Conservation (phyloP, 441 rosid genomes). For the Jatropha podagrica region DNA sequence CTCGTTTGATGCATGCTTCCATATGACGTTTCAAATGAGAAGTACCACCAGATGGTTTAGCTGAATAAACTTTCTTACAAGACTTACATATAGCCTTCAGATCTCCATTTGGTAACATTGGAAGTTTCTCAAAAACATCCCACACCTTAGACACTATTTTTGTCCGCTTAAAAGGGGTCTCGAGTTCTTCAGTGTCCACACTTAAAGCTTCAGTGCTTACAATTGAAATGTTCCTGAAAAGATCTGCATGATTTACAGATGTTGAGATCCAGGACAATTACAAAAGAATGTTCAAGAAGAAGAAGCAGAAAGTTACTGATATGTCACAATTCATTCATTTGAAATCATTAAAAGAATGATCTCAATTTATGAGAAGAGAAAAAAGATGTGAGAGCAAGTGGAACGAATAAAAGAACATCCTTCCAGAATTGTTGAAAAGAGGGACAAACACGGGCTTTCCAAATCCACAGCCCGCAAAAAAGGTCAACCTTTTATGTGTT, state of each 20-base stretch:
- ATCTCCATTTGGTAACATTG: background rate
- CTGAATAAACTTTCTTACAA: background rate
- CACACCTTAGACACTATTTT: slow-evolving; percentile 4
- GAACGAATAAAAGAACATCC: background rate
- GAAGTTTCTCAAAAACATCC: slow-evolving; percentile 4
- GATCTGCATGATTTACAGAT: background rate
- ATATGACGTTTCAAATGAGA: background rate
- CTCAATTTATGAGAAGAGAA: too few species aligned
- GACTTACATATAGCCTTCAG: background rate
- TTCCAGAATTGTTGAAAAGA: background rate
- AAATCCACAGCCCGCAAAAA: too few species aligned
- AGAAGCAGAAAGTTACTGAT: background rate
- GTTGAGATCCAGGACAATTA: background rate
- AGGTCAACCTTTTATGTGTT: too few species aligned
- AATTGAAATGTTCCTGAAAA: background rate
- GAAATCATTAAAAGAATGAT: background rate
- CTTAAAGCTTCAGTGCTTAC: background rate
- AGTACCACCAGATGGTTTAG: slow-evolving; percentile 5
- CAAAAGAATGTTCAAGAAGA: background rate
- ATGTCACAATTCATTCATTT: background rate
- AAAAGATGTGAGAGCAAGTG: background rate
- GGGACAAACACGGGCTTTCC: background rate
- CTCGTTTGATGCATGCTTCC: background rate
- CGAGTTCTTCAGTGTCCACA: background rate
- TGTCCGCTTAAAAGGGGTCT: background rate